Conservation (phyloP, 2,329 filamentous ascomycete species). For the Tolypocladium ophioglossoides region DNA sequence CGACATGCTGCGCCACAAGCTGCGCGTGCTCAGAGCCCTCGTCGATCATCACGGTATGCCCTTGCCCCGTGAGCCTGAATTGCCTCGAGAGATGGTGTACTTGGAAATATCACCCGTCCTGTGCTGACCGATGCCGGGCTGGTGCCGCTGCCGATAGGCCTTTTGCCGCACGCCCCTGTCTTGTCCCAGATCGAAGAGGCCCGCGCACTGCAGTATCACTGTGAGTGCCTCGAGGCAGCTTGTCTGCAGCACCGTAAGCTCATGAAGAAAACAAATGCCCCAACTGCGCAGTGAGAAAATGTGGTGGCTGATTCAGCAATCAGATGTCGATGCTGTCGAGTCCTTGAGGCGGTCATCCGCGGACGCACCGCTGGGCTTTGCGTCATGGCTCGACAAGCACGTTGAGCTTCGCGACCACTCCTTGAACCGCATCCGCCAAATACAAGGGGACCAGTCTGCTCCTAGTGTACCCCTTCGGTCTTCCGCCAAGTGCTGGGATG, state of each 20-base stretch:
- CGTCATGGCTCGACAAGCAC: conserved; percentile 42
- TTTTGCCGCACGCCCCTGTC: conserved; percentile 24
- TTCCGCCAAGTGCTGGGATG: conserved; percentile 43
- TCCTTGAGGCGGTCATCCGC: conserved; percentile 17
- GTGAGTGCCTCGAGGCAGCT: conserved; percentile 45
- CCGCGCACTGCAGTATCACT: conserved; percentile 44
- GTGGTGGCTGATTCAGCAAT: background rate
- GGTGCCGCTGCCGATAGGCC: conserved; percentile 9
- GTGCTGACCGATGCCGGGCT: conserved; percentile 1
- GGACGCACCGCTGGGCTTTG: conserved; percentile 34
- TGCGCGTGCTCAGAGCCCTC: conserved; percentile 36
- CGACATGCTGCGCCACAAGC: conserved; percentile 45
- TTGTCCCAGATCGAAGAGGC: conserved; percentile 48
- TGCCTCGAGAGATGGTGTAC: background rate
- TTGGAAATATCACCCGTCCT: background rate
- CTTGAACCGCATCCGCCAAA: conserved; percentile 17
- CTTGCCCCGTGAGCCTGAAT: background rate
- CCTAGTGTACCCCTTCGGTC: conserved; percentile 6
- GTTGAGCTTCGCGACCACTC: conserved; percentile 37
- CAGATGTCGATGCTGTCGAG: conserved; percentile 21
- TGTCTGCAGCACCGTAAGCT: conserved; percentile 29
- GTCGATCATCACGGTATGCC: conserved; percentile 37
- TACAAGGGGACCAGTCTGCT: conserved; percentile 1
- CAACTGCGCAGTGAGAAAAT: background rate
- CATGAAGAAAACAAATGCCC: conserved; percentile 1